Conservation (phyloP, 2,329 filamentous ascomycete genomes). For the Neocatenulostroma microsporum region DNA sequence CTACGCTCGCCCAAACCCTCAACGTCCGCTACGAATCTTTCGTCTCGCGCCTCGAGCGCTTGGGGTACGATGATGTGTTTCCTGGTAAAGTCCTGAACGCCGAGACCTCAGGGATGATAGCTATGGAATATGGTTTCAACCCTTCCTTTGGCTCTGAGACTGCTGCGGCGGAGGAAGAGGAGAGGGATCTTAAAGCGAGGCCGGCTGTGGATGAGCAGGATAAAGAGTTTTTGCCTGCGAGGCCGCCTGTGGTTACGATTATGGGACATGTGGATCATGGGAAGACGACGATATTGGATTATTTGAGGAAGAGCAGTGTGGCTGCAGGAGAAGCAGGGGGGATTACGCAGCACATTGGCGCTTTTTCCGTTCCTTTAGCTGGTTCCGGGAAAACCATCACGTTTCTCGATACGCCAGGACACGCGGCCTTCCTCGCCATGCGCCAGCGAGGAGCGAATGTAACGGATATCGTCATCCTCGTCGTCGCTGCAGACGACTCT, state of each 20-base stretch:
- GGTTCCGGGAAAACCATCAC: constrained; percentile 77
- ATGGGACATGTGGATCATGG: constrained; percentile 99
- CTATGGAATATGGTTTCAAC: constrained; percentile 87
- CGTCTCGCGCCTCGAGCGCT: constrained; percentile 64
- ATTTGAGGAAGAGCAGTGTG: constrained; percentile 83
- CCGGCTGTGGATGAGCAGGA: constrained; percentile 56
- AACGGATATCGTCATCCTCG: constrained; percentile 91
- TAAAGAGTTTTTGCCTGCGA: constrained; percentile 56
- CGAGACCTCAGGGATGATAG: constrained; percentile 82
- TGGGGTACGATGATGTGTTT: constrained; percentile 82
- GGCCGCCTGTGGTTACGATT: constrained; percentile 93
- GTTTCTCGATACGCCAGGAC: constrained; percentile 92
- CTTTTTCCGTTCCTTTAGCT: constrained; percentile 80
- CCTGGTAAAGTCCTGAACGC: constrained; percentile 81
- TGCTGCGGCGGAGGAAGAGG: constrained; percentile 39
- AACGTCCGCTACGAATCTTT: constrained; percentile 65
- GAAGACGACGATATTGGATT: constrained; percentile 94
- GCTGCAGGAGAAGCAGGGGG: constrained; percentile 88
- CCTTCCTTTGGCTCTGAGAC: constrained; percentile 54
- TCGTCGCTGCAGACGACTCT: constrained; percentile 93
- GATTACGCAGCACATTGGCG: constrained; percentile 97
- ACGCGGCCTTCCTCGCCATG: constrained; percentile 94
- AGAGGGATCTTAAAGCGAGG: constrained; percentile 64
- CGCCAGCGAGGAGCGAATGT: constrained; percentile 90
- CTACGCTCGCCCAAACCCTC: constrained; percentile 67